Evolutionary conservation across 139 green algal species (phyloP).

Genomic region (Zygnema circumcarinatum): DNA sequence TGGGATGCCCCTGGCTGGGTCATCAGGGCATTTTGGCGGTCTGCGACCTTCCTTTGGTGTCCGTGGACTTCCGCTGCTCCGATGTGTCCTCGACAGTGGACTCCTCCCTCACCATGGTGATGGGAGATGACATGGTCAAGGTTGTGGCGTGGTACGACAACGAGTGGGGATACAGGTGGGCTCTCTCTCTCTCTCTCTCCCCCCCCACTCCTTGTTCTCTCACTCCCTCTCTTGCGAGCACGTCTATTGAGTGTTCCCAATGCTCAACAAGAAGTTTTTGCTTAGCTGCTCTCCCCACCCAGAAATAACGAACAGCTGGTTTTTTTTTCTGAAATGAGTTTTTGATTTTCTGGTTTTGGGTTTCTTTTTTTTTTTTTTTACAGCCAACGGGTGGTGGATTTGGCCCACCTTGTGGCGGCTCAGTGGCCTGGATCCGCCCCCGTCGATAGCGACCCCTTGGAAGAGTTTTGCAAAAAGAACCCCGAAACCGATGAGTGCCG

Average conservation of each 20-base stretch:
- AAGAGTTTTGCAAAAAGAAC: conserved; percentile 62
- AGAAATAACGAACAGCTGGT: too few species aligned
- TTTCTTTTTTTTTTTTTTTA: conserved; percentile 24
- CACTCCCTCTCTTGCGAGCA: too few species aligned
- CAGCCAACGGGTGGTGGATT: conserved; percentile 92
- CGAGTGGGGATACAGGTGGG: conserved; percentile 66
- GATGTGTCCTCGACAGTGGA: conserved; percentile 94
- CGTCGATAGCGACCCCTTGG: conserved; percentile 40
- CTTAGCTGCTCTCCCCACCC: too few species aligned
- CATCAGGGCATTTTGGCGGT: conserved; percentile 93
- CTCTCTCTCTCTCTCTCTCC: too few species aligned
- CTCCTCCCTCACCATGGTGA: conserved; percentile 96
- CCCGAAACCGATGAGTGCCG: conserved; percentile 65
- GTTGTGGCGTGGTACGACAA: conserved; percentile 83
- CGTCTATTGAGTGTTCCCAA: too few species aligned
- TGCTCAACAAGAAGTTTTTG: too few species aligned
- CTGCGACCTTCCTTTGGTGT: conserved; percentile 94
- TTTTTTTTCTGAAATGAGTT: neutral
- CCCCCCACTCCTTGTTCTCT: too few species aligned
- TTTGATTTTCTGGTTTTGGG: neutral
- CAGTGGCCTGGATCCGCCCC: conserved; percentile 44
- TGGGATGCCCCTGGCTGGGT: too few species aligned
- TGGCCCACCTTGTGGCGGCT: conserved; percentile 80
- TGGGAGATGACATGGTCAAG: conserved; percentile 75
- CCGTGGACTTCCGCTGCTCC: conserved; percentile 90